These are phyloP conservation scores for Leucaena leucocephala DNA, from an alignment of 306 rosid genomes.

Conservation along the genomic window DNA sequence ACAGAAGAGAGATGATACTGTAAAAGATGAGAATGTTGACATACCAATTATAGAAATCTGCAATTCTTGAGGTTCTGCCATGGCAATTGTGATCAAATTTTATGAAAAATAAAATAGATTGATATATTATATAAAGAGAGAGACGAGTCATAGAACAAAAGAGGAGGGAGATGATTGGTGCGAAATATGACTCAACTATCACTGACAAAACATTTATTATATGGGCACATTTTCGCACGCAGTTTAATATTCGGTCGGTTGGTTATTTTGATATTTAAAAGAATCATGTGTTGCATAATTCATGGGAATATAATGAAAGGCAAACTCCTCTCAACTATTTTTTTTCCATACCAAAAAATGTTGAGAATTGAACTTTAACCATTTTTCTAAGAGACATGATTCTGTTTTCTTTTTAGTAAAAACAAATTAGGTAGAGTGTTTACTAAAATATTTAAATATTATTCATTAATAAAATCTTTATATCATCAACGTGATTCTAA, in stretches of 20 bases:
- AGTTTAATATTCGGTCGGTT: too few relatives aligned
- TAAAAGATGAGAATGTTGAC: neutral
- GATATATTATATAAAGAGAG: neutral
- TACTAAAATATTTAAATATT: too few relatives aligned
- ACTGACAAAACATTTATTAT: neutral
- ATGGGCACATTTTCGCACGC: too few relatives aligned
- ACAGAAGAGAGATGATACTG: neutral
- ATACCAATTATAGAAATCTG: neutral
- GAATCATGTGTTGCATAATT: neutral
- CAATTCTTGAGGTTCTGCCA: neutral
- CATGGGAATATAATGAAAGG: neutral
- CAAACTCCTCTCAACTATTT: neutral
- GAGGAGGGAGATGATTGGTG: neutral
- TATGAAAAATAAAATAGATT: neutral
- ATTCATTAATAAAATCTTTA: too few relatives aligned
- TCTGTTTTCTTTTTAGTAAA: too few relatives aligned
- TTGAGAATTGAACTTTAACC: neutral
- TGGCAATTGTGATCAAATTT: neutral
- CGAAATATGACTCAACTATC: neutral
- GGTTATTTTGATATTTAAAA: too few relatives aligned
- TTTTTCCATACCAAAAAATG: neutral
- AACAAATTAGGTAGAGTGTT: too few relatives aligned
- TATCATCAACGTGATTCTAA: too few relatives aligned
- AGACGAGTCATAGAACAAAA: neutral
- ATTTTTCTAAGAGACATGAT: too few relatives aligned